Conservation (phyloP, 768 basidiomycete genomes). For the Boletus coccyginus region DNA sequence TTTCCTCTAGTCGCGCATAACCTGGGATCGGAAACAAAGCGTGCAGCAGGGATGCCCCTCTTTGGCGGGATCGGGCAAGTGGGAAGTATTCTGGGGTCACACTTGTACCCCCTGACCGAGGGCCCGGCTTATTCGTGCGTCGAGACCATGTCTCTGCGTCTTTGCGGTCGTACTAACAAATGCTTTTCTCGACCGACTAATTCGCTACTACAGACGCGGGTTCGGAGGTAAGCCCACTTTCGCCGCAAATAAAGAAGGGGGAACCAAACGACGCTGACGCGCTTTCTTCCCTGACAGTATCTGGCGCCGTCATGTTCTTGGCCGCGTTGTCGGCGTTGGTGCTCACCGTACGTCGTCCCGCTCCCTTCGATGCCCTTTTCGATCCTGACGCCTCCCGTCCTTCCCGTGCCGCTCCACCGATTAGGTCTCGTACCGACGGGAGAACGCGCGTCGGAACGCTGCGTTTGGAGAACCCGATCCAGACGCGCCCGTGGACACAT, state of each 20-base stretch:
- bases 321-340: slow-evolving; percentile 16
- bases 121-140: slow-evolving; percentile 39
- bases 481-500: slow-evolving; percentile 55
- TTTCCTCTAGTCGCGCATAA: slow-evolving; percentile 37
- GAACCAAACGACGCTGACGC: background rate
- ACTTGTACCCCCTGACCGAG: slow-evolving; percentile 40
- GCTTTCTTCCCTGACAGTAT: slow-evolving; percentile 2
- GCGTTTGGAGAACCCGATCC: slow-evolving; percentile 49
- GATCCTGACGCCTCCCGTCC: background rate
- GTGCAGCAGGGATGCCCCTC: slow-evolving; percentile 41
- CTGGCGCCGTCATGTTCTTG: slow-evolving; percentile 25
- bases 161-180: background rate
- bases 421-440: slow-evolving; percentile 60
- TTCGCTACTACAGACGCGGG: slow-evolving; percentile 10
- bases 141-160: background rate
- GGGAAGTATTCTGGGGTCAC: slow-evolving; percentile 41
- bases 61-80: slow-evolving; percentile 42
- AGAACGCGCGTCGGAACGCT: slow-evolving; percentile 56
- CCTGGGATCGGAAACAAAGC: slow-evolving; percentile 45
- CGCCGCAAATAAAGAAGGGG: background rate
- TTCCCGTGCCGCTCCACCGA: background rate
- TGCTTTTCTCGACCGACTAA: no score
- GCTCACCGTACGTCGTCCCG: slow-evolving; percentile 16
- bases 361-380: background rate
- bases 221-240: slow-evolving; percentile 12